Evolutionary conservation across 2,329 filamentous ascomycete genomes (phyloP).

Genomic region (Calonectria hawksworthii): DNA sequence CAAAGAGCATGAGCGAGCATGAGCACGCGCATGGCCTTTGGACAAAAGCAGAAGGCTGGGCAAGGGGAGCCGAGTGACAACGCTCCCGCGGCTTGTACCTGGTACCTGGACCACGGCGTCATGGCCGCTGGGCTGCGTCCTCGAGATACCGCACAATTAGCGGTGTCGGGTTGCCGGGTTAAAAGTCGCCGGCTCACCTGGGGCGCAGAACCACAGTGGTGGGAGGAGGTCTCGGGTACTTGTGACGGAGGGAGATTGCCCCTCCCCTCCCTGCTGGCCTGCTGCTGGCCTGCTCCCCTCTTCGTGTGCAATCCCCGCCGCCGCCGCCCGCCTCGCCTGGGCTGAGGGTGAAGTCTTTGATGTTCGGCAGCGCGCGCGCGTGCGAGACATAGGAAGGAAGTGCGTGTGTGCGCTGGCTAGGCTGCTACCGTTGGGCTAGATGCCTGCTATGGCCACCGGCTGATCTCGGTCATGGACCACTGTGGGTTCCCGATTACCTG

Average conservation of each 20-base stretch:
- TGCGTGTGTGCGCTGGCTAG: neutral
- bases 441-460: neutral
- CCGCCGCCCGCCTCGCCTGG: conserved; percentile 10
- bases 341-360: conserved; percentile 1
- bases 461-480: conserved; percentile 12
- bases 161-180: conserved; percentile 27
- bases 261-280: conserved; percentile 10
- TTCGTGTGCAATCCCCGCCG: conserved; percentile 10
- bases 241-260: conserved; percentile 21
- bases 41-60: conserved; percentile 18
- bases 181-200: conserved; percentile 20
- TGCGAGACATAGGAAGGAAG: neutral
- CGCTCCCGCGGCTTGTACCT: conserved; percentile 18
- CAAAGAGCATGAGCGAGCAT: neutral
- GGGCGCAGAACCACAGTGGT: conserved; percentile 1
- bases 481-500: conserved; percentile 9
- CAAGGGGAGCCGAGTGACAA: neutral
- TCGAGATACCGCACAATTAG: conserved; percentile 11
- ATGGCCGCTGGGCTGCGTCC: conserved; percentile 5
- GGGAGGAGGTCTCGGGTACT: conserved; percentile 19
- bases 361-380: neutral
- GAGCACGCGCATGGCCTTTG: neutral
- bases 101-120: conserved; percentile 19
- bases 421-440: neutral
- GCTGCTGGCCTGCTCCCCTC: conserved; percentile 8